Evolutionary conservation across 148 eudicot genomes (phyloP), one percentile per base, ranked within the genome.

Genomic region (Chenopodium berlandieri): DNA sequence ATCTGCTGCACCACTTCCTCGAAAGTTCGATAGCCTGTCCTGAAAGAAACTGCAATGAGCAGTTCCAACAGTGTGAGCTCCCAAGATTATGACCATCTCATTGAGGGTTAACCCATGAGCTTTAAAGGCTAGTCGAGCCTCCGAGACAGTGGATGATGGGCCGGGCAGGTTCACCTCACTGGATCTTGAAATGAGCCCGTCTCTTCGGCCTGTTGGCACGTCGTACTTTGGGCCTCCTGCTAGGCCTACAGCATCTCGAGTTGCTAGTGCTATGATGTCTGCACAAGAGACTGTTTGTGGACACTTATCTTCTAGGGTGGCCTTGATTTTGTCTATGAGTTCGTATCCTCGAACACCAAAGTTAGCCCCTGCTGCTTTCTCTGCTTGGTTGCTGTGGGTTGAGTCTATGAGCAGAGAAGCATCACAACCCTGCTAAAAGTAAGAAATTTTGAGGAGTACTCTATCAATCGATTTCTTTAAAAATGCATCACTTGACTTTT

Each of bases 51-150:
- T 68, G 32, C 86, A 84, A 66, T 84, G 86, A 3, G 86, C 37
- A 31, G 71, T 78, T 67, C 86, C 86, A 58, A 84, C 82, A 1
- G 83, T 75, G 65, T 84, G 86, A 34, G 77, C 83, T 14, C 86
- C 86, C 25, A 84, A 76, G 16, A 84, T 73, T 13, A 81, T 47
- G 14, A 84, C 83, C 86, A 83, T 83, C 17, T 82, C 84, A 23
- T 27, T 76, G 1, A 82, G 68, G 23, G 70, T 82, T n/a, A 82
- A 60, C 50, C 84, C 84, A 4, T 58, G 63, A 0, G 68, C 80
- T 9, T 6, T 27, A 70, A 82, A 82, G 20, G 80, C 80, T 60
- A 58, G 69, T 44, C 31, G 75, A 9, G 84, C 76, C 19, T 82
- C 75, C 0, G 84, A 46, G 19, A 82, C 84, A 0, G 84, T 31